Evolutionary conservation across 208 protist species (phyloP).

Genomic region (Wallacemonas sp.): DNA sequence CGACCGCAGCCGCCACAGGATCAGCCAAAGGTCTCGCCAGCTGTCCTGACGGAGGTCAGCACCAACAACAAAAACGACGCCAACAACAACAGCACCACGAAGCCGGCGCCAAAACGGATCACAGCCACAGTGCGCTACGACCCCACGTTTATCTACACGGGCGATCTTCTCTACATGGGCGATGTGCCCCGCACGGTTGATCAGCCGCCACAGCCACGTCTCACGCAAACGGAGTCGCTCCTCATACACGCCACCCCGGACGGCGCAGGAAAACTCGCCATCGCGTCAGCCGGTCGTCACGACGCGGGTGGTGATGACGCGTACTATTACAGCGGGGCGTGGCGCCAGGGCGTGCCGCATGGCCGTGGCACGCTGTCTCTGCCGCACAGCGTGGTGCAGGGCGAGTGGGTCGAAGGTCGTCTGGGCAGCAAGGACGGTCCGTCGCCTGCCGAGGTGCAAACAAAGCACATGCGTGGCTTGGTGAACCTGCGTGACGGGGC

Average conservation of each 20-base stretch:
- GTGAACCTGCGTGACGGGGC: conserved; percentile 23
- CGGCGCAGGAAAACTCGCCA: neutral
- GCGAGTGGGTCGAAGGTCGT: conserved; percentile 46
- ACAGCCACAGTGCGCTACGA: conserved; percentile 1
- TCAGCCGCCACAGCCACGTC: neutral
- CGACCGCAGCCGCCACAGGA: too few species aligned
- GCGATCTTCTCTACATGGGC: neutral
- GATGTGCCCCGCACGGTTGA: neutral
- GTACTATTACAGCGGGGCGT: conserved; percentile 50
- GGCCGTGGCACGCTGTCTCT: conserved; percentile 55
- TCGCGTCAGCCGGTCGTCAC: neutral
- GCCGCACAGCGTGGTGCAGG: conserved; percentile 44
- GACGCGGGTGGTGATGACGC: neutral
- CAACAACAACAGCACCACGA: neutral
- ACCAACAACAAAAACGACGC: too few species aligned
- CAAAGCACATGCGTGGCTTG: conserved; percentile 15
- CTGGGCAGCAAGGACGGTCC: conserved; percentile 20
- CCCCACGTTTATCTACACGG: neutral
- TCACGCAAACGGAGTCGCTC: neutral
- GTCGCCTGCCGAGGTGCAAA: conserved; percentile 2
- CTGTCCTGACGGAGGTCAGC: too few species aligned
- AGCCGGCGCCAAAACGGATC: neutral
- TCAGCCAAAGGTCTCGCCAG: too few species aligned
- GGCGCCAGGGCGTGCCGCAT: conserved; percentile 49
- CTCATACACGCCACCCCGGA: neutral